A percentile compares a stretch with the other conserved stretches of the same genome.
Evolutionary conservation across 768 basidiomycete species (phyloP).

Genomic region (Leccinum uliginosum): DNA sequence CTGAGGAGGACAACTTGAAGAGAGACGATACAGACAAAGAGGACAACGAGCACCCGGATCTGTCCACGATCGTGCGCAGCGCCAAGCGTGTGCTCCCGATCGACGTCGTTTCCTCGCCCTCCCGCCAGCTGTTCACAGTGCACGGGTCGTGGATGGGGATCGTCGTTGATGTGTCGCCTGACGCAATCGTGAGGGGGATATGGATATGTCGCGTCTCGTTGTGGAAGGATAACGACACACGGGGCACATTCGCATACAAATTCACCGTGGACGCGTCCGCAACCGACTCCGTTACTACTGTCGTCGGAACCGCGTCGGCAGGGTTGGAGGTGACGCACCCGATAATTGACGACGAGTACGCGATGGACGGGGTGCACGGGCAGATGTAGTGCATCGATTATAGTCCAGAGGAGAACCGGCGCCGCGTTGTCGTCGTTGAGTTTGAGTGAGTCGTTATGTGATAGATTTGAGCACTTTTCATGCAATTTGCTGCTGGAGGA

Average conservation of each 20-base stretch:
- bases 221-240: background rate
- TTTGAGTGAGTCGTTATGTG: too few relatives aligned
- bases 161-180: conserved; percentile 10
- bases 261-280: conserved; percentile 18
- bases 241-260: conserved; percentile 4
- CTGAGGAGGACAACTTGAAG: background rate
- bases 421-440: too few relatives aligned
- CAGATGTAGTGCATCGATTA: conserved; percentile 4
- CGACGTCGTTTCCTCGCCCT: background rate
- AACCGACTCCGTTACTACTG: too few relatives aligned
- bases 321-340: conserved; percentile 1
- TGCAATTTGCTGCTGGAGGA: too few relatives aligned
- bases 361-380: conserved; percentile 9
- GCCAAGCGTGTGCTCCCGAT: conserved; percentile 6
- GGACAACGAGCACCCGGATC: background rate
- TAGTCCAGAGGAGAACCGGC: too few relatives aligned
- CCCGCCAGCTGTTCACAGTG: conserved; percentile 10
- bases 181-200: conserved; percentile 15
- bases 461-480: too few relatives aligned
- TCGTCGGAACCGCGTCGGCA: too few relatives aligned
- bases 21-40: background rate
- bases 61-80: conserved; percentile 2
- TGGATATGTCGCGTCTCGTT: conserved; percentile 1
- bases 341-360: background rate
- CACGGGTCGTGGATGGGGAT: conserved; percentile 9